Conservation (phyloP, 2,329 filamentous ascomycete genomes). For the Kalmusia sp. region DNA sequence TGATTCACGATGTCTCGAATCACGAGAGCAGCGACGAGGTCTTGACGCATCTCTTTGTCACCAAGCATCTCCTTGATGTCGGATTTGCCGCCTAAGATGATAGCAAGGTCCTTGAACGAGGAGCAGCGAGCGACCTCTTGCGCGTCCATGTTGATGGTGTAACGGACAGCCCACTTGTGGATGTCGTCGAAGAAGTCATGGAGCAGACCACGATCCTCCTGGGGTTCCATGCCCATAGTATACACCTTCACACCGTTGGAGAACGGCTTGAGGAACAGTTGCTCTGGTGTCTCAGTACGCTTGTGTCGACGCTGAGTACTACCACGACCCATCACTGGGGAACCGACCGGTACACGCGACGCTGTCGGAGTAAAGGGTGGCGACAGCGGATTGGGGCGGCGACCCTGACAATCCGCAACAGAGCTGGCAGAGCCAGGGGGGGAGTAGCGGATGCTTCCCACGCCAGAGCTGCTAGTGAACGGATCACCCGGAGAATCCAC, state of each 20-base stretch:
- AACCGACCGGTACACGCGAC: background rate
- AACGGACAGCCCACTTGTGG: conserved; percentile 18
- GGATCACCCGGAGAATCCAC: no score
- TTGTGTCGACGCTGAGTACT: conserved; percentile 13
- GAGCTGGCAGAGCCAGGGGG: no score
- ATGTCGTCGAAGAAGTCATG: conserved; percentile 31
- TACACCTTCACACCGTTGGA: conserved; percentile 15
- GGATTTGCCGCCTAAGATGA: conserved; percentile 6
- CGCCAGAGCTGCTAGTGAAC: no score
- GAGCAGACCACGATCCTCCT: conserved; percentile 25
- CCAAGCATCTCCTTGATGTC: conserved; percentile 16
- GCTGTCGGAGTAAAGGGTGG: background rate
- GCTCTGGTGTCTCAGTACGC: conserved; percentile 27
- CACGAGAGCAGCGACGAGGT: conserved; percentile 22
- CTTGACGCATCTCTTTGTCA: conserved; percentile 15
- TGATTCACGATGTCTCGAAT: conserved; percentile 18
- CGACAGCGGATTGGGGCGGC: no score
- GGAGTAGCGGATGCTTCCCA: no score
- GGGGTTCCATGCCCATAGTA: conserved; percentile 26
- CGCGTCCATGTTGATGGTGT: conserved; percentile 9
- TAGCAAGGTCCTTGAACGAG: background rate
- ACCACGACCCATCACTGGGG: no score
- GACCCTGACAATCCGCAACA: no score
- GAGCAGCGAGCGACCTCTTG: conserved; percentile 9
- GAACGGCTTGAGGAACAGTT: conserved; percentile 14